Conservation (phyloP, 805 yeast species). For the Candida multigemmis region DNA sequence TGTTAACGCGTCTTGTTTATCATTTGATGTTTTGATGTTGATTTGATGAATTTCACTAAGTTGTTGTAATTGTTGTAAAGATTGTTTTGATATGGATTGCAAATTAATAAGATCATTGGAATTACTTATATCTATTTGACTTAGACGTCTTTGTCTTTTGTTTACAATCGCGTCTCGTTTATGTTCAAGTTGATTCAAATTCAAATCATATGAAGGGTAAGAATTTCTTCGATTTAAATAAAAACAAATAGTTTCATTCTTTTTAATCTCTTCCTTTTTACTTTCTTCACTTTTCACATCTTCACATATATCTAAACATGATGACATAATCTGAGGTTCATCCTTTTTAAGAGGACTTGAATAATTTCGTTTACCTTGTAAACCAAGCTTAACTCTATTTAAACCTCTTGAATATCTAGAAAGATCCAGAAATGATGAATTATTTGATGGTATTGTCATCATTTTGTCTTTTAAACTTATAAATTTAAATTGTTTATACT, state of each 20-base stretch:
- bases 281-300: background rate
- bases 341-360: too few relatives aligned
- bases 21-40: too few relatives aligned
- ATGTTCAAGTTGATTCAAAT: slow-evolving; percentile 8
- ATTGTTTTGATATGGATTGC: too few relatives aligned
- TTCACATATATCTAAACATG: background rate
- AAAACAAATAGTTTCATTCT: slow-evolving; percentile 3
- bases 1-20: too few relatives aligned
- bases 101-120: slow-evolving; percentile 4
- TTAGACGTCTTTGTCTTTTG: too few relatives aligned
- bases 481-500: slow-evolving; percentile 13
- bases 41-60: too few relatives aligned
- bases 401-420: slow-evolving; percentile 24
- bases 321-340: background rate
- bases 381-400: slow-evolving; percentile 24
- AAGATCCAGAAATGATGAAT: slow-evolving; percentile 8
- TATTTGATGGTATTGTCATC: slow-evolving; percentile 9
- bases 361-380: slow-evolving; percentile 14
- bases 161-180: slow-evolving; percentile 2
- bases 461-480: slow-evolving; percentile 26
- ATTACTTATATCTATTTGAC: slow-evolving; percentile 2
- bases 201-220: slow-evolving; percentile 15
- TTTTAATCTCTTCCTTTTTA: slow-evolving; percentile 1
- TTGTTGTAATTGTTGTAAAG: too few relatives aligned
- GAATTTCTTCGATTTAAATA: slow-evolving; percentile 28